Evolutionary conservation across 805 yeast genomes (phyloP).

Genomic region (Candida orba): DNA sequence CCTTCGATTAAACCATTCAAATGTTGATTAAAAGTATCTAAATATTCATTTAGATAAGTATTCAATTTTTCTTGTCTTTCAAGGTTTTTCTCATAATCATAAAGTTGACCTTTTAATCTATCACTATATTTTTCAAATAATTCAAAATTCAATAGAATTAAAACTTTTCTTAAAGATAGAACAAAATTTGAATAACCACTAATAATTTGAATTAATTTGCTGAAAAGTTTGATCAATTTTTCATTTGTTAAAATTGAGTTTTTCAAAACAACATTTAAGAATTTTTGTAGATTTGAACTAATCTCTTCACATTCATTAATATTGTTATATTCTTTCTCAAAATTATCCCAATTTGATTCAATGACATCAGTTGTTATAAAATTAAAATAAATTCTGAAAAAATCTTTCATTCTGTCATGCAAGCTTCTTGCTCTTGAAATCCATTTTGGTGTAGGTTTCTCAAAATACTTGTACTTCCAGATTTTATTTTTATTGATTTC

Average conservation of each 20-base stretch:
- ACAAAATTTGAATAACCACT: conserved; percentile 42
- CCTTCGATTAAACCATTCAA: conserved; percentile 40
- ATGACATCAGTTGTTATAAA: conserved; percentile 55
- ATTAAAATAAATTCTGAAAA: conserved; percentile 45
- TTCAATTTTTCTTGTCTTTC: conserved; percentile 35
- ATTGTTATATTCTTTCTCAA: conserved; percentile 25
- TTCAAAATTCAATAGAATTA: conserved; percentile 42
- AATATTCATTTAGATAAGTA: conserved; percentile 34
- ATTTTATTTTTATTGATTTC: conserved; percentile 56
- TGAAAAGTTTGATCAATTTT: conserved; percentile 39
- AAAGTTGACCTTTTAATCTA: conserved; percentile 32
- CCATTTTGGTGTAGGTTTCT: conserved; percentile 42
- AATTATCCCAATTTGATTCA: conserved; percentile 42
- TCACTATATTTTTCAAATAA: conserved; percentile 32
- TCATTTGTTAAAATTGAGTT: conserved; percentile 62
- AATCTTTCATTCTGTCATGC: conserved; percentile 44
- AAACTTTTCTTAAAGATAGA: conserved; percentile 44
- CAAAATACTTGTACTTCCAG: conserved; percentile 52
- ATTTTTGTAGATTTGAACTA: conserved; percentile 41
- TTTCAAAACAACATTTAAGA: conserved; percentile 54
- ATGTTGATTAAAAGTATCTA: conserved; percentile 37
- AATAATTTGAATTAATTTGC: conserved; percentile 39
- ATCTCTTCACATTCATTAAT: conserved; percentile 36
- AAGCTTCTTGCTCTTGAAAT: conserved; percentile 46
- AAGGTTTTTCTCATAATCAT: conserved; percentile 33